phyloP scores from a whole-genome alignment of 306 rosid genomes.

The Fagus sylvatica region DNA sequence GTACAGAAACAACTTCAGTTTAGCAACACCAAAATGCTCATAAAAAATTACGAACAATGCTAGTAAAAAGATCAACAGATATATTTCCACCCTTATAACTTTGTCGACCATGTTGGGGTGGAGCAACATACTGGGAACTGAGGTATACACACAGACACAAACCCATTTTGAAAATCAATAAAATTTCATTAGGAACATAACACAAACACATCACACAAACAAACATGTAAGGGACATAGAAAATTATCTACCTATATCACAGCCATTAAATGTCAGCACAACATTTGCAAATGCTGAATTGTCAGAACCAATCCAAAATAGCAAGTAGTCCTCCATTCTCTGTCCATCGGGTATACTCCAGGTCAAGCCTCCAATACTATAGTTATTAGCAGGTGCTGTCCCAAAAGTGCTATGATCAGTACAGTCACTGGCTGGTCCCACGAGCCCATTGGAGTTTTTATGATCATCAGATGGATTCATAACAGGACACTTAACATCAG shows the following conservation, averaged over 20 bases:
- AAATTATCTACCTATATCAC: slow-evolving; percentile 73
- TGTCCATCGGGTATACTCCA: slow-evolving; percentile 67
- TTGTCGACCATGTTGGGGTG: neutral
- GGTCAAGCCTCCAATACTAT: slow-evolving; percentile 68
- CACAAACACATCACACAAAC: neutral
- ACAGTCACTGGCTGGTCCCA: slow-evolving; percentile 31
- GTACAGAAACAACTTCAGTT: neutral
- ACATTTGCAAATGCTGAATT: slow-evolving; percentile 83
- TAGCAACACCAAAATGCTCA: neutral
- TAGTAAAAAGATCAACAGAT: neutral
- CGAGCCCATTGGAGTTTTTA: slow-evolving; percentile 32
- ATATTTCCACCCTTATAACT: neutral
- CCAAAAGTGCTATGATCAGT: slow-evolving; percentile 25
- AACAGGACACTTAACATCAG: slow-evolving; percentile 55
- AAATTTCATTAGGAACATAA: neutral
- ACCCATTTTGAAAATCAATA: slow-evolving; percentile 3
- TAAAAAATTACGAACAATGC: neutral
- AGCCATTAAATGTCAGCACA: slow-evolving; percentile 75
- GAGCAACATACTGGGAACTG: neutral
- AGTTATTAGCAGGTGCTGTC: slow-evolving; percentile 32
- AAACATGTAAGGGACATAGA: neutral
- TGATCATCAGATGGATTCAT: slow-evolving; percentile 57
- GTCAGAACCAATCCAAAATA: slow-evolving; percentile 84
- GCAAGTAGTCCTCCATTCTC: slow-evolving; percentile 66
- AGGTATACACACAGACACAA: neutral